Percentiles rank a stretch among this genome's conserved stretches.
Conservation (phyloP, 139 green algal genomes). For the Micromonas pusilla region DNA sequence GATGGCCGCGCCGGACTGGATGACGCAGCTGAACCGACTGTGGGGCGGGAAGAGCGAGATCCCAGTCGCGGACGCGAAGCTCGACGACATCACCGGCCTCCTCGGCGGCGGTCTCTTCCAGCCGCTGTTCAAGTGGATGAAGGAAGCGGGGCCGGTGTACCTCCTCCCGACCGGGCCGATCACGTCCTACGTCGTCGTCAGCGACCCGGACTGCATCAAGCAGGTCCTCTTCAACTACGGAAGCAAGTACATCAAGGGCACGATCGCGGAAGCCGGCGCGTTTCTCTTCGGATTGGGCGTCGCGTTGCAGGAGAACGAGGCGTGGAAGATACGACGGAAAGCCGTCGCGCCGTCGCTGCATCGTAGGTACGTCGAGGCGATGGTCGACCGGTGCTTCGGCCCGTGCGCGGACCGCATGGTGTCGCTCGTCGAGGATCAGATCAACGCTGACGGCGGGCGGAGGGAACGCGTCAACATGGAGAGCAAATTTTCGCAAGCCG, state of each 20-base stretch:
- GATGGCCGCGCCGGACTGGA: slow-evolving; percentile 70
- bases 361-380: slow-evolving; percentile 80
- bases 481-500: slow-evolving; percentile 63
- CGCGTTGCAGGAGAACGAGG: slow-evolving; percentile 77
- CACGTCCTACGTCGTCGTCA: slow-evolving; percentile 83
- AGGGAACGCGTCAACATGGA: slow-evolving; percentile 82
- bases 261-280: slow-evolving; percentile 50
- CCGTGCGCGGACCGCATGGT: slow-evolving; percentile 31
- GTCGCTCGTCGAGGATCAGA: slow-evolving; percentile 63
- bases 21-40: slow-evolving; percentile 78
- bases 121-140: slow-evolving; percentile 49
- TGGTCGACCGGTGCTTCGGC: slow-evolving; percentile 59
- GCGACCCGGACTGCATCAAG: slow-evolving; percentile 82
- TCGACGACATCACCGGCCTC: slow-evolving; percentile 92
- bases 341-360: slow-evolving; percentile 90
- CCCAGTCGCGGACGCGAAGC: slow-evolving; percentile 89
- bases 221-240: slow-evolving; percentile 74
- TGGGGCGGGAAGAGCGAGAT: slow-evolving; percentile 85
- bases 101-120: slow-evolving; percentile 91
- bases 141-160: slow-evolving; percentile 87
- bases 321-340: slow-evolving; percentile 56
- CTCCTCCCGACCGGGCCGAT: slow-evolving; percentile 78
- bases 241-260: slow-evolving; percentile 54
- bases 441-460: slow-evolving; percentile 28
- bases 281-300: slow-evolving; percentile 97